Base-by-base conservation (phyloP, 2,329 filamentous ascomycete genomes). In the Colletotrichum orbiculare region DNA sequence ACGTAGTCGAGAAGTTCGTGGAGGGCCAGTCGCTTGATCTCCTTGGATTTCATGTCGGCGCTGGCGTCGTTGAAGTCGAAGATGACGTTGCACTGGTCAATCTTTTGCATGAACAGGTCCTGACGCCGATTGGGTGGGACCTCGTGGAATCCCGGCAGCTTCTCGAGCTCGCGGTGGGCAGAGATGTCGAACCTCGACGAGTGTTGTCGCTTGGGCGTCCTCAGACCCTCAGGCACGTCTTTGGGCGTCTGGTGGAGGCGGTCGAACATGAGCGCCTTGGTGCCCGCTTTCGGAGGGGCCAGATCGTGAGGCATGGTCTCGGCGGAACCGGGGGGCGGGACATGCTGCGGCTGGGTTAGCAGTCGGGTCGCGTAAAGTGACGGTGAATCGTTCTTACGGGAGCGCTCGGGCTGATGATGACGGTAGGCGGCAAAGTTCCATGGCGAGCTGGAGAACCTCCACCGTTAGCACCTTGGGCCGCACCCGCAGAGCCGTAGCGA, bases 1-100 rank as follows among this genome's bases (percentile, higher is more conserved):
- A 99, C 96, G 76, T 99, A 99, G 78, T 99, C 96, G 69, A 99
- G 87, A 67, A 99, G 85, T 78, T 99, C 96, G 76, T 99, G 96
- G 48, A 99, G 85, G 46, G 96, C 96, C 71, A 99, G 83, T 74
- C 96, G 89, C 84, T 99, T 99, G 85, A 99, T 98, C 81, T 99
- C 96, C 83, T 99, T 99, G 52, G 95, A 97, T 79, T 99, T 99
- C 94, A 99, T 98, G 76, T 99, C 96, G 71, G 91, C 94, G 70
- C 93, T 97, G 53, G 95, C 93, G 79, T 99, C 96, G 77, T 98
- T 99, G 82, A 99, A 99, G 81, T 99, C 96, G 76, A 99, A 99
- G 73, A 99, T 99, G 82, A 99, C 96, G 76, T 99, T 99, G 84
- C 96, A 99, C 78, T 99, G 96, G 74, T 98, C 96, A 72, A 99